Evolutionary conservation across 257 asterid species (phyloP), one percentile per base, ranked within the genome.

Genomic region (Osmanthus fragrans): DNA sequence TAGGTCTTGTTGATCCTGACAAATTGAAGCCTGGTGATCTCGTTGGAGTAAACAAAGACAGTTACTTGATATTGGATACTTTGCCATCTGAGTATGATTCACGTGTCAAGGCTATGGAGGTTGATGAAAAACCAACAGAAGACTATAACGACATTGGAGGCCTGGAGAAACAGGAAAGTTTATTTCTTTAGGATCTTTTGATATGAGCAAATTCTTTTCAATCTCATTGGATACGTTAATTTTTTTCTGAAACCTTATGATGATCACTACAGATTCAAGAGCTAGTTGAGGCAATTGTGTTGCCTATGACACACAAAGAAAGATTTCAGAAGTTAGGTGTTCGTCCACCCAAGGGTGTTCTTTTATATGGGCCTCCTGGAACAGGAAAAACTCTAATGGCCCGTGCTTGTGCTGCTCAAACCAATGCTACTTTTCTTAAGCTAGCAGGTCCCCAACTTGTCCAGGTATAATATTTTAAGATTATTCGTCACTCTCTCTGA

Each of bases 61-160:
- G 98, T 80, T 95, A 93, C 79, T 90, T 95, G 79, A 95, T 95
- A 79, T 84, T 95, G 88, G 99, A 95, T 76, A 93, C 99, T 71
- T 82, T 95, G 83, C 99, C 99, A 15, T 93, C 98, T 2, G 99
- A 95, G 87, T 95, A 91, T 74, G 99, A 95, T 79, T 95, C 99
- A 65, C 94, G 97, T 74, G 99, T 93, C 42, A 95, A 95, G 90
- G 99, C 99, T 67, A 95, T 95, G 98, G 98, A 93, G 86, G 99
- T 95, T 69, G 99, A 93, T 78, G 99, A 95, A 85, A 94, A 95
- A 85, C 99, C 99, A 73, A 95, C 99, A 65, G 99, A 95, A 86
- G 97, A 95, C 82, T 95, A 95, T 83, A 91, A 93, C 79, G 99
- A 95, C 80, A 85, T 95, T 74, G 99, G 99, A 77, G 99, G 99